A percentile compares a stretch with the other conserved stretches of the same genome.
Conservation (phyloP, 2,329 filamentous ascomycete species). For the Colletotrichum eremochloae region DNA sequence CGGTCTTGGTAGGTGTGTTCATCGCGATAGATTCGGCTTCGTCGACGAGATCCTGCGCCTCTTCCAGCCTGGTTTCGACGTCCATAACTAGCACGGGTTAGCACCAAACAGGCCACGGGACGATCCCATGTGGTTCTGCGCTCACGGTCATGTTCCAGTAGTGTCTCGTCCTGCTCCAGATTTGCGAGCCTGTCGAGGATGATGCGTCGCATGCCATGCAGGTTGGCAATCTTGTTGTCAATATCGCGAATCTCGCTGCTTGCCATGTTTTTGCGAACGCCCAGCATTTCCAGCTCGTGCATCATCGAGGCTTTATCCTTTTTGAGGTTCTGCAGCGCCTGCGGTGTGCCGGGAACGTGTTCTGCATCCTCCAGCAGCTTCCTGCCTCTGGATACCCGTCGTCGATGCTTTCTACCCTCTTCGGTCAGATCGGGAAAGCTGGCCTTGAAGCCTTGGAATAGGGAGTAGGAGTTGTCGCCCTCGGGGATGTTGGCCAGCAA, state of each 20-base stretch:
- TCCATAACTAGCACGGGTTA: conserved; percentile 68
- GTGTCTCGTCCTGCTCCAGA: conserved; percentile 89
- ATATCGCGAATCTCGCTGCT: conserved; percentile 96
- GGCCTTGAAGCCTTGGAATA: conserved; percentile 97
- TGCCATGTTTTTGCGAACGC: conserved; percentile 96
- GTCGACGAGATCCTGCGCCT: conserved; percentile 70
- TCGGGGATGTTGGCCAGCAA: conserved; percentile 91
- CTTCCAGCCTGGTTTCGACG: conserved; percentile 72
- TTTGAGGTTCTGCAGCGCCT: conserved; percentile 79
- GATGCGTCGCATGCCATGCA: conserved; percentile 92
- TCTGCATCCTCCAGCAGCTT: conserved; percentile 79
- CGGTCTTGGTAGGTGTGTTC: conserved; percentile 65
- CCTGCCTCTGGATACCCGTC: conserved; percentile 79
- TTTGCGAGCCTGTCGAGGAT: conserved; percentile 88
- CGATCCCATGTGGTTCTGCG: conserved; percentile 39
- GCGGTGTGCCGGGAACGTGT: conserved; percentile 67
- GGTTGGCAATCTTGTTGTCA: conserved; percentile 94
- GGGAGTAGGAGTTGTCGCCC: conserved; percentile 85
- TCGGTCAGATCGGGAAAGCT: conserved; percentile 81
- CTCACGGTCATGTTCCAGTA: conserved; percentile 90
- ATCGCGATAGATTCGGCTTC: conserved; percentile 70
- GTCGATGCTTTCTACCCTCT: conserved; percentile 77
- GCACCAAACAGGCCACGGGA: conserved; percentile 35
- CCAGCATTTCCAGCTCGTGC: conserved; percentile 91
- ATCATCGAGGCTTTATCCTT: conserved; percentile 84